These are phyloP conservation scores for Monascus purpureus DNA, from an alignment of 495 filamentous ascomycete genomes.

Conservation along the genomic window DNA sequence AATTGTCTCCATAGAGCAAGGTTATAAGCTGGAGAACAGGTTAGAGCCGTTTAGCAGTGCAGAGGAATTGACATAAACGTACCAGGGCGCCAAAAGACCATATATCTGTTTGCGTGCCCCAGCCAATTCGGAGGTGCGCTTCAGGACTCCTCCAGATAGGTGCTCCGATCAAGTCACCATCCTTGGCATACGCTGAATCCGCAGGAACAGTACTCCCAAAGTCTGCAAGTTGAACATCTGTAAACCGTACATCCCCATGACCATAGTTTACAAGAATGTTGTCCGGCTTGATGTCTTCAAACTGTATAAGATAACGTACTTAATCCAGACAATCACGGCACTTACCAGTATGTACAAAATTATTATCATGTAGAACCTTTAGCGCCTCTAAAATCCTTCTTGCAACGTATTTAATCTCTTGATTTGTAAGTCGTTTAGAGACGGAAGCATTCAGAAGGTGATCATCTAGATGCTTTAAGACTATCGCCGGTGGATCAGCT, in stretches of 20 bases:
- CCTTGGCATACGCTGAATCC: conserved; percentile 19
- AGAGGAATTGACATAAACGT: no score
- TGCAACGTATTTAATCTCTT: conserved; percentile 29
- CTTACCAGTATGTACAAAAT: conserved; percentile 26
- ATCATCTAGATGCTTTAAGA: conserved; percentile 28
- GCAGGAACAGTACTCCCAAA: conserved; percentile 20
- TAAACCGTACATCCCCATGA: conserved; percentile 16
- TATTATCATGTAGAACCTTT: conserved; percentile 21
- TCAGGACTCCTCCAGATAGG: conserved; percentile 26
- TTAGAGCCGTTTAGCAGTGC: no score
- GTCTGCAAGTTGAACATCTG: conserved; percentile 25
- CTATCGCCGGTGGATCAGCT: conserved; percentile 24
- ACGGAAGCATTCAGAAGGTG: conserved; percentile 17
- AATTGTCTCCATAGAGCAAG: conserved; percentile 24
- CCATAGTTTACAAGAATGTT: conserved; percentile 30
- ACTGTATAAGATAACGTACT: not conserved
- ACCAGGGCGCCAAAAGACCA: no score
- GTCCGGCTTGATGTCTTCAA: conserved; percentile 25
- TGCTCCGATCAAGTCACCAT: conserved; percentile 22
- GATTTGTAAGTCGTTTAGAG: conserved; percentile 16
- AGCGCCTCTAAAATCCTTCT: conserved; percentile 23
- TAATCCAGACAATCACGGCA: not conserved
- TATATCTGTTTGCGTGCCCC: conserved; percentile 26
- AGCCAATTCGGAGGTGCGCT: conserved; percentile 18
- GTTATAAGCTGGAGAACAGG: no score